These are phyloP conservation scores for Phyllosticta citribraziliensis DNA, from an alignment of 2,329 filamentous ascomycete species.

Conservation along the genomic window DNA sequence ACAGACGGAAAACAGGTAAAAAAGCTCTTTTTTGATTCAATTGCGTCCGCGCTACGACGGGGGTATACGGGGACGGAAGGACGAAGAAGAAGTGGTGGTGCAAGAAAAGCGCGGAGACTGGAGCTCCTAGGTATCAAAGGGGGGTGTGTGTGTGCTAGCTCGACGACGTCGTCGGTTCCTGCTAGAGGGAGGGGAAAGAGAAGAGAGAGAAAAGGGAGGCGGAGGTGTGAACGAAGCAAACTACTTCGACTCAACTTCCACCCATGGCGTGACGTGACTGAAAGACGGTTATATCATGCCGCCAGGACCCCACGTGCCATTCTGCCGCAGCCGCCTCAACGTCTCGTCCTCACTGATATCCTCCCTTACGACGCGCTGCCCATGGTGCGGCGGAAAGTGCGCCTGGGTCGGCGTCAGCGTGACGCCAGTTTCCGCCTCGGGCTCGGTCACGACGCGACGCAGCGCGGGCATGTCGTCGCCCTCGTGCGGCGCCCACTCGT, in stretches of 20 bases:
- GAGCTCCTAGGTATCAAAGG: background rate
- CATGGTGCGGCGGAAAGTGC: background rate
- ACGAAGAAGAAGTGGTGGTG: background rate
- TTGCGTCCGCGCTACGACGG: background rate
- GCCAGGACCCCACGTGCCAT: background rate
- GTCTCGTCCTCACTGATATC: background rate
- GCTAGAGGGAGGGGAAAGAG: background rate
- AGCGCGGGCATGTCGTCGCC: background rate
- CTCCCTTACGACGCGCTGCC: background rate
- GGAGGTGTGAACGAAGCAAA: background rate
- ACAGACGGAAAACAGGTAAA: background rate
- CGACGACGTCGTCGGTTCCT: no score
- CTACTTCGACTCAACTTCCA: background rate
- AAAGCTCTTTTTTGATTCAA: background rate
- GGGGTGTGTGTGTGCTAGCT: no score
- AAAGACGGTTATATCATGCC: background rate
- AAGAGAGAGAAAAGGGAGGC: background rate
- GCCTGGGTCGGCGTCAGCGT: background rate
- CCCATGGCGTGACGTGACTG: background rate
- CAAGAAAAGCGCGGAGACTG: background rate
- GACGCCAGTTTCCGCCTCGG: background rate
- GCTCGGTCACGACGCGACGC: background rate
- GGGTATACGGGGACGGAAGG: background rate
- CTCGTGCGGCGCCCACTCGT: background rate
- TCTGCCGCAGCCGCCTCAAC: background rate